Conservation (phyloP, 805 yeast species). For the Candida sphagnicola region DNA sequence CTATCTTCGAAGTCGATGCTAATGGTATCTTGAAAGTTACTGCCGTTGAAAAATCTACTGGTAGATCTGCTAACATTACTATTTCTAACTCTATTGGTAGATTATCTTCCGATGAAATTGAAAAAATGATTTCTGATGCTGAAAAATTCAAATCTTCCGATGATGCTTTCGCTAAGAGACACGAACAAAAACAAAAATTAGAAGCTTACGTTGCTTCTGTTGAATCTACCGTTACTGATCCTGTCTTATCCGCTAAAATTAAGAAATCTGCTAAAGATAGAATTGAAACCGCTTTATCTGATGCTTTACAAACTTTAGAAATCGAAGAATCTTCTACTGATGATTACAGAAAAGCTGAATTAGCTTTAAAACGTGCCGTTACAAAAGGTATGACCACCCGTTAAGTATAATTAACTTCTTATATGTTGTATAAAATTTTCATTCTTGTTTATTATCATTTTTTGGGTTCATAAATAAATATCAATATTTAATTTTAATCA, state of each 20-base stretch:
- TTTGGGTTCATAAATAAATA: constrained; percentile 11
- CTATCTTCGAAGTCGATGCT: constrained; percentile 48
- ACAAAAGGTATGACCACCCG: constrained; percentile 99
- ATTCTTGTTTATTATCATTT: constrained; percentile 12
- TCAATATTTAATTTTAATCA: constrained; percentile 6
- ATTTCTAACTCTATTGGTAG: constrained; percentile 49
- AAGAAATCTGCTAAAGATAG: constrained; percentile 96
- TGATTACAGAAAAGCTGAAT: constrained; percentile 98
- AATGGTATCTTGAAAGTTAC: constrained; percentile 50
- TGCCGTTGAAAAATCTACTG: constrained; percentile 47
- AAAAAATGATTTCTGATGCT: constrained; percentile 46
- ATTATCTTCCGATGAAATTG: constrained; percentile 47
- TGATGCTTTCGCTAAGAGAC: constrained; percentile 98
- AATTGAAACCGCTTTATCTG: constrained; percentile 97
- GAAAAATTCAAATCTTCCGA: constrained; percentile 88
- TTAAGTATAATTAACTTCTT: constrained; percentile 41
- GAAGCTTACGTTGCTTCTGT: constrained; percentile 97
- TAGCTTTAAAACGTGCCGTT: constrained; percentile 97
- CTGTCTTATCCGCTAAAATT: constrained; percentile 94
- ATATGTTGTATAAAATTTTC: constrained; percentile 11
- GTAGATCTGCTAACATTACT: constrained; percentile 48
- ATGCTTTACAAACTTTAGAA: constrained; percentile 96
- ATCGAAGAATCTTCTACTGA: constrained; percentile 95
- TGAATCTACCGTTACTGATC: constrained; percentile 96
- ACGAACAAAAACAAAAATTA: constrained; percentile 98